Conservation (phyloP, 2,329 filamentous ascomycete species). For the Fusarium sp. region DNA sequence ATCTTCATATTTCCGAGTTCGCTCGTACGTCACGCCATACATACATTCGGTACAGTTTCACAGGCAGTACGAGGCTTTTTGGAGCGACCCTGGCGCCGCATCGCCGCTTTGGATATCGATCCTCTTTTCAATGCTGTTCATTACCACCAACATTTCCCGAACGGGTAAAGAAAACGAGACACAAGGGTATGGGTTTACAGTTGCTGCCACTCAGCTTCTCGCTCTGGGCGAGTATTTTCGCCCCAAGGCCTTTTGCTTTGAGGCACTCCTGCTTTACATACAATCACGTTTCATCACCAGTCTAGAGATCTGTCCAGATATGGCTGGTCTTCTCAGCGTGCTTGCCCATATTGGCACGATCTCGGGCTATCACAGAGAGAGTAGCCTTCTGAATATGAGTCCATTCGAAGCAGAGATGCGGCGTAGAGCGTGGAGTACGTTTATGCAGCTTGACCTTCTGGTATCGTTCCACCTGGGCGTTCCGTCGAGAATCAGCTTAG, state of each 20-base stretch:
- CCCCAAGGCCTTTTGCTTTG: neutral
- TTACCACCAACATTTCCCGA: neutral
- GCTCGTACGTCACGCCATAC: neutral
- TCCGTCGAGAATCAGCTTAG: neutral
- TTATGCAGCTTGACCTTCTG: neutral
- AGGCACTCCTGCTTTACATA: neutral
- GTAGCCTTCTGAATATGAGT: accelerated
- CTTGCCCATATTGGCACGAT: neutral
- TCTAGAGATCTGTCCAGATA: neutral
- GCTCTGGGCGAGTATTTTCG: neutral
- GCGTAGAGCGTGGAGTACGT: neutral
- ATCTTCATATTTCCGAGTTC: neutral
- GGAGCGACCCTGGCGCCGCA: neutral
- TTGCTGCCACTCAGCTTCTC: neutral
- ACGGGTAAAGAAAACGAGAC: neutral
- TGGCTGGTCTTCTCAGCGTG: neutral
- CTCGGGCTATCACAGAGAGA: neutral
- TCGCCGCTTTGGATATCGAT: neutral
- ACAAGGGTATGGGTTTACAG: neutral
- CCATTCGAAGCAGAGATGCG: neutral
- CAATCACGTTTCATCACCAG: neutral
- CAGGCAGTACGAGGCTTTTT: constrained; percentile 1
- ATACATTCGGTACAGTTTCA: neutral
- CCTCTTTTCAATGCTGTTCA: neutral
- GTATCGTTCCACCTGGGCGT: neutral